Evolutionary conservation across 306 rosid genomes (phyloP), one percentile per base, ranked within the genome.

Genomic region (Cicer yamashitae): DNA sequence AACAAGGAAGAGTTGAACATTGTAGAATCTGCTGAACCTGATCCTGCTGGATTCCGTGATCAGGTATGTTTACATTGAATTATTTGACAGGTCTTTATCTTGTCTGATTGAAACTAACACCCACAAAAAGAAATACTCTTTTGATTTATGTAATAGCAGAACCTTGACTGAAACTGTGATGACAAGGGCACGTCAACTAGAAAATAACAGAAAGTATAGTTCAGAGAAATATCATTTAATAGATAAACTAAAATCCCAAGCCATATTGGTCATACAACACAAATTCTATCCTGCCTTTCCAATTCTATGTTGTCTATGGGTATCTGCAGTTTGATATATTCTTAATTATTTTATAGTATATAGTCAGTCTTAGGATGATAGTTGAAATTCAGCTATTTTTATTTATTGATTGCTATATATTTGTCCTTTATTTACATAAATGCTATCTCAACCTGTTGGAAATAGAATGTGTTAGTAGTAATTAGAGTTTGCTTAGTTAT

Each of bases 11-110:
- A 90, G 37, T 82, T 82, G 56, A 82, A 75, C 73, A 67, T 45
- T 69, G 74, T 81, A 7, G 99, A 90, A 76, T 79, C 90, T 70
- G 60, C 76, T 5, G 98, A 90, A 77, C 90, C 96, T 47, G 99
- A 96, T 86, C 91, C 98, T 51, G 86, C 87, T 89, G 97, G 96
- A 71, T 96, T 96, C 71, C 92, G 89, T 13, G 96, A 96, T 73
- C 93, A 92, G 99, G 99, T 92, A 88, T 68, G 25, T 40, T 67
- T 74, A 30, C 77, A 7, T 66, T 14, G 17, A 80, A 63, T 68
- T 61, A 11, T 40, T 72, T 10, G 57, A 47, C 38, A 45, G 60
- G 25, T 63, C 84, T 63, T 15, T 44, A 69, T 45, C 44, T 37
- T 62, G 52, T 73, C 45, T 37, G 20, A 60, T 37, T 13, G 64